These are phyloP conservation scores for Monilinia fructigena DNA, from an alignment of 2,329 filamentous ascomycete species.

Conservation along the genomic window DNA sequence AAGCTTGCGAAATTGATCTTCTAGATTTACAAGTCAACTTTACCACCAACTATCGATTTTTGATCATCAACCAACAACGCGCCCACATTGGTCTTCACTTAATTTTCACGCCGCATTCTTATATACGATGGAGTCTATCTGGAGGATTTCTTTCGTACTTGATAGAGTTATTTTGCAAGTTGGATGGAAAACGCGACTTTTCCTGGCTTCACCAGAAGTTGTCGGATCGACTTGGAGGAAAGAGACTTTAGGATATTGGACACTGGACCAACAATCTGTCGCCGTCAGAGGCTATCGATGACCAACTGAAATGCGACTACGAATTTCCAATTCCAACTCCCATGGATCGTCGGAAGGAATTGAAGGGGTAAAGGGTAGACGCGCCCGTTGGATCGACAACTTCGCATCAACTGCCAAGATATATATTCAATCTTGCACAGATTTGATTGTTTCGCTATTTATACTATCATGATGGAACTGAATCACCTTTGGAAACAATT, in stretches of 20 bases:
- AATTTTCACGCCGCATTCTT: neutral
- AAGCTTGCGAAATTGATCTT: conserved; percentile 1
- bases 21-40: neutral
- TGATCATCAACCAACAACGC: neutral
- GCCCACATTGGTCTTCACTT: neutral
- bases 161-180: neutral
- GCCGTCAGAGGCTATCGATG: neutral
- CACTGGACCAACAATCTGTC: neutral
- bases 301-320: neutral
- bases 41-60: neutral
- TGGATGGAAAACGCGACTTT: neutral
- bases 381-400: neutral
- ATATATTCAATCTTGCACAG: neutral
- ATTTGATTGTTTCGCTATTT: neutral
- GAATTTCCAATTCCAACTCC: neutral
- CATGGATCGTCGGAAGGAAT: neutral
- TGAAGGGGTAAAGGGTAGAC: neutral
- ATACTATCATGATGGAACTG: neutral
- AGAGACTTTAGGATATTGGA: neutral
- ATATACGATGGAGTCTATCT: neutral
- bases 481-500: neutral
- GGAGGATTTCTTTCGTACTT: neutral
- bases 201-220: neutral
- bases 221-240: neutral
- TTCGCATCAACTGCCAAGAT: neutral